Base-by-base conservation (phyloP, 2,329 filamentous ascomycete species). In the Chrysoporthe deuterocubensis region DNA sequence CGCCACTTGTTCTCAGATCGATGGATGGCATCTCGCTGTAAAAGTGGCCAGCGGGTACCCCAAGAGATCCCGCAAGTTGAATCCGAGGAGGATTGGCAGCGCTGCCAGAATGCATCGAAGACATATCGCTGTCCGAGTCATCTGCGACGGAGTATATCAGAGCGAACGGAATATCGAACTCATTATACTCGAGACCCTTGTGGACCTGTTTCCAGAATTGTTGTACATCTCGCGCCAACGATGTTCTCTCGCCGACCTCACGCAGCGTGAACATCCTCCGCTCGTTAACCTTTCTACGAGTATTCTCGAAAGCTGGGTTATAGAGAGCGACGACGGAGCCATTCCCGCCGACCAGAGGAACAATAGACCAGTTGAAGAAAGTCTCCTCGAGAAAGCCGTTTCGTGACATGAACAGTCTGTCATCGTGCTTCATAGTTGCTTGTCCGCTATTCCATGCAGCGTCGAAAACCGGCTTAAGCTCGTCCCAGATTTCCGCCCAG, bases 371-470 rank as follows among this genome's bases (percentile, higher is more conserved):
- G 14, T 90, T 92, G 76, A 95, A 95, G 75, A 92, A 95, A 0
- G 91, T 89, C 75, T 96, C 92, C 77, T 96, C 92, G 1, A 93
- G 78, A 70, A 87, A 93, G 1, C 89, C 87, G 70, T 88, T 87
- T 8, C 92, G 87, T 59, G 85, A 82, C 43, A 96, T 85, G 73
- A 94, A 93, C 1, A 95, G 81, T 67, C 88, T 88, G 71, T 95
- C 91, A 73, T 96, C 92, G 71, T 94, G 89, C 76, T 94, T 95
- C 90, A 94, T 92, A 0, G 90, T 93, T 0, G 92, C 90, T 78
- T 94, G 89, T 0, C 92, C 93, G 4, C 89, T 90, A 50, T 85
- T 78, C 76, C 85, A 87, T 0, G 92, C 92, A 69, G 82, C 88
- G 21, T 85, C 81, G 71, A 96, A 92, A 0, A 92, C 84, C 2